phyloP scores from a whole-genome alignment of 371 early-diverging fungal genomes.

The Circinella umbellata region DNA sequence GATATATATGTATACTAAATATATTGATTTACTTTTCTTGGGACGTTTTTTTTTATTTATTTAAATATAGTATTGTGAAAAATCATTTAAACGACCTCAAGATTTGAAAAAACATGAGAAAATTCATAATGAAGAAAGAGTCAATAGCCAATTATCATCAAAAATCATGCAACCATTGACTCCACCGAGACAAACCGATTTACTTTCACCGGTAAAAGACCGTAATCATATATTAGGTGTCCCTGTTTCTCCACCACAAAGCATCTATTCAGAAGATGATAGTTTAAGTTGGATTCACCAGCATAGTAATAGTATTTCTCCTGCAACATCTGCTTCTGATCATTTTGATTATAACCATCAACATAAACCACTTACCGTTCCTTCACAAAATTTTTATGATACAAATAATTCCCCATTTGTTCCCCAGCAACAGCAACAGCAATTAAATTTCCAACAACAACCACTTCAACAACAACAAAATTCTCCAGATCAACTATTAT shows the following conservation, averaged over 20 bases:
- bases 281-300: constrained; percentile 7
- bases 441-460: constrained; percentile 1
- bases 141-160: neutral
- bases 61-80: constrained; percentile 60
- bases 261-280: constrained; percentile 35
- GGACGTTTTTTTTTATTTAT: neutral
- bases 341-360: constrained; percentile 39
- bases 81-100: constrained; percentile 88
- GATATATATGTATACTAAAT: neutral
- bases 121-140: constrained; percentile 65
- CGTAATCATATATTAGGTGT: constrained; percentile 11
- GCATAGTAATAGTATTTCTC: constrained; percentile 7
- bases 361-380: constrained; percentile 12
- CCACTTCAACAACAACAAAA: constrained; percentile 5
- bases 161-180: constrained; percentile 23
- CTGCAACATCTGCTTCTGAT: constrained; percentile 11
- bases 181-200: constrained; percentile 25
- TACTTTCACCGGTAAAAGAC: constrained; percentile 5
- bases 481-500: constrained; percentile 11
- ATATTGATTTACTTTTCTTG: neutral
- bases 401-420: neutral
- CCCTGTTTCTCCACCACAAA: constrained; percentile 38
- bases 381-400: constrained; percentile 10
- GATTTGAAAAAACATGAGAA: constrained; percentile 90
- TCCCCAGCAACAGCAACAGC: neutral